Conservation (phyloP, 257 asterid species). For the Ocimum tenuiflorum region DNA sequence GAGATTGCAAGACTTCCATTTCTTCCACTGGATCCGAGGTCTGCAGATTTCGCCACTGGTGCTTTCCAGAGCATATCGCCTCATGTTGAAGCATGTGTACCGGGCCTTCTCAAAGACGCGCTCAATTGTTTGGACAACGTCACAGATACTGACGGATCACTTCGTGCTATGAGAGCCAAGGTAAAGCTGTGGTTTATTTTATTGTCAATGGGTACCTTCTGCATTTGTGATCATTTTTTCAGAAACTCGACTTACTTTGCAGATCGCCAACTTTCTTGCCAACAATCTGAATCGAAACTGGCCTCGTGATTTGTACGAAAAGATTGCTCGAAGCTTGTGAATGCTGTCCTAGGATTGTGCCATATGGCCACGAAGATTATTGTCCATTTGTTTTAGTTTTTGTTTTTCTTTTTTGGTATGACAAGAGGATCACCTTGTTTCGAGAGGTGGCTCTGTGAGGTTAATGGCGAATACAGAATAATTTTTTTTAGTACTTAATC, state of each 20-base stretch:
- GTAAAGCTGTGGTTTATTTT: conserved; percentile 24
- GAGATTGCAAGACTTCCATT: conserved; percentile 92
- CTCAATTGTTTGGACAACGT: conserved; percentile 78
- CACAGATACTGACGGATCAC: conserved; percentile 81
- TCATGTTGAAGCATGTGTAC: conserved; percentile 87
- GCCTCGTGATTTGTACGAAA: conserved; percentile 91
- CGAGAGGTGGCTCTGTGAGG: too few relatives aligned
- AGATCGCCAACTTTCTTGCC: conserved; percentile 91
- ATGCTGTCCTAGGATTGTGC: conserved; percentile 11
- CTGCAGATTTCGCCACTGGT: conserved; percentile 47
- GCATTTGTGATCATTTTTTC: neutral
- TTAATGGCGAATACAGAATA: neutral
- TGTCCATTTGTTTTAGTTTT: neutral
- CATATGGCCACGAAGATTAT: conserved; percentile 7
- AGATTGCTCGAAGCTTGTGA: conserved; percentile 78
- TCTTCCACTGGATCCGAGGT: conserved; percentile 83
- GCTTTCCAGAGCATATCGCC: conserved; percentile 58
- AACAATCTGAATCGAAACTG: conserved; percentile 73
- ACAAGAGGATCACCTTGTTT: too few relatives aligned
- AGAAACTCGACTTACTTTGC: conserved; percentile 23
- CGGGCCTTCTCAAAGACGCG: conserved; percentile 80
- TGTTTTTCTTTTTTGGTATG: too few relatives aligned
- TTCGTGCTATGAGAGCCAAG: conserved; percentile 84
- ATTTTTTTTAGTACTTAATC: neutral
- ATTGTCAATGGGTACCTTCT: neutral